phyloP scores from a whole-genome alignment of 2,329 filamentous ascomycete genomes.

The Xylaria arbuscula region DNA sequence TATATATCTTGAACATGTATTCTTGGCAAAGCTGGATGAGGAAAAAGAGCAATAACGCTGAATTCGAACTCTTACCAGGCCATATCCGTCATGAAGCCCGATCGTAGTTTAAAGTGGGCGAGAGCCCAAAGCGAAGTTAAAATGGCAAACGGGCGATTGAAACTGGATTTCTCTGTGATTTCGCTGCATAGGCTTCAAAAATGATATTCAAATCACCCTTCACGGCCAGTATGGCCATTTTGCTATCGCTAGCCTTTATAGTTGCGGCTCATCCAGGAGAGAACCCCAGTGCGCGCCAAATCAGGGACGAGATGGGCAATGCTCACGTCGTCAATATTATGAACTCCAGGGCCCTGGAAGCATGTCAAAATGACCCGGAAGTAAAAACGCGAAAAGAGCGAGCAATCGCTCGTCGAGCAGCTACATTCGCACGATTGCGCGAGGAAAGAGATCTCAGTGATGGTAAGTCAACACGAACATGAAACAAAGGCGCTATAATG shows the following conservation, averaged over 20 bases:
- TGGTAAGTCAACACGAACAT: slow-evolving; percentile 38
- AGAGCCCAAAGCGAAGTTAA: slow-evolving; percentile 6
- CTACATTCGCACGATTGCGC: slow-evolving; percentile 53
- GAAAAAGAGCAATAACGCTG: slow-evolving; percentile 31
- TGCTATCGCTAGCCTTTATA: slow-evolving; percentile 40
- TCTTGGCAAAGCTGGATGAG: slow-evolving; percentile 34
- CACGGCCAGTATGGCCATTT: slow-evolving; percentile 39
- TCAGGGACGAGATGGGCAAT: slow-evolving; percentile 45
- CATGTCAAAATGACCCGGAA: slow-evolving; percentile 54
- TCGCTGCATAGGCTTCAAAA: slow-evolving; percentile 3
- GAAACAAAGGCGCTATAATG: not conserved
- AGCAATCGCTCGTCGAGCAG: slow-evolving; percentile 54
- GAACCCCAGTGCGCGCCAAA: slow-evolving; percentile 44
- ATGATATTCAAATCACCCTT: slow-evolving; percentile 44
- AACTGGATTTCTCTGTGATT: not conserved
- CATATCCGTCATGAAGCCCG: not conserved
- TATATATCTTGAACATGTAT: slow-evolving; percentile 5
- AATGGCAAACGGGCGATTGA: not conserved
- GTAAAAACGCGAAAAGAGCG: slow-evolving; percentile 54
- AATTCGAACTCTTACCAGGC: slow-evolving; percentile 6
- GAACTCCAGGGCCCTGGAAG: slow-evolving; percentile 51
- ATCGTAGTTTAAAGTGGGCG: slow-evolving; percentile 30
- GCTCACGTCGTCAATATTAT: slow-evolving; percentile 47
- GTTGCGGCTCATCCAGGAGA: slow-evolving; percentile 48
- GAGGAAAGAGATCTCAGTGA: slow-evolving; percentile 48